Evolutionary conservation across 768 basidiomycete genomes (phyloP).

Genomic region (Cyathus striatus): DNA sequence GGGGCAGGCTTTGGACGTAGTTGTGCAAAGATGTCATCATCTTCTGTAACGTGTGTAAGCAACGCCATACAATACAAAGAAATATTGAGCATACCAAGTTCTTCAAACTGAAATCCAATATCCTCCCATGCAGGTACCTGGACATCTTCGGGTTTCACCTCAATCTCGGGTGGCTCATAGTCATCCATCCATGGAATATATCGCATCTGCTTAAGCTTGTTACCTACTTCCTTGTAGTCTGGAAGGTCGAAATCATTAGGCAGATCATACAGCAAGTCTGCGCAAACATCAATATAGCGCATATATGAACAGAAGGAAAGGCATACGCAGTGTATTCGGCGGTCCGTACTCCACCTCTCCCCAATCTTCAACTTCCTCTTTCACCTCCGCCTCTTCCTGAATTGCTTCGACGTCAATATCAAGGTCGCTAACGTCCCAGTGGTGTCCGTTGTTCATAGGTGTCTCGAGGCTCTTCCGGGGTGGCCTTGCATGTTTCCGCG

Average conservation of each 20-base stretch:
- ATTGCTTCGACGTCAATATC: conserved; percentile 26
- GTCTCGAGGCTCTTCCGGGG: conserved; percentile 60
- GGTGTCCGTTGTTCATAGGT: conserved; percentile 57
- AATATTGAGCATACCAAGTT: conserved; percentile 17
- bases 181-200: conserved; percentile 28
- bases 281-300: not conserved
- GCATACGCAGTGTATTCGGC: conserved; percentile 38
- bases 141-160: conserved; percentile 16
- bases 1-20: no score
- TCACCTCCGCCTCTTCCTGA: conserved; percentile 19
- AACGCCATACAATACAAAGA: not conserved
- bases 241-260: conserved; percentile 41
- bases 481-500: conserved; percentile 56
- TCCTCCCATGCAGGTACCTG: conserved; percentile 22
- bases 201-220: conserved; percentile 25
- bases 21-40: conserved; percentile 1
- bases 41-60: not conserved
- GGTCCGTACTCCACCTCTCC: conserved; percentile 52
- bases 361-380: conserved; percentile 25
- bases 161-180: conserved; percentile 19
- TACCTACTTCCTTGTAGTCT: conserved; percentile 36
- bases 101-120: conserved; percentile 18
- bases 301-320: not conserved
- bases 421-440: conserved; percentile 73
- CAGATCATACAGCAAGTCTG: conserved; percentile 38